Evolutionary conservation across 2,329 filamentous ascomycete genomes (phyloP).

Genomic region (Cordyceps tenuipes): DNA sequence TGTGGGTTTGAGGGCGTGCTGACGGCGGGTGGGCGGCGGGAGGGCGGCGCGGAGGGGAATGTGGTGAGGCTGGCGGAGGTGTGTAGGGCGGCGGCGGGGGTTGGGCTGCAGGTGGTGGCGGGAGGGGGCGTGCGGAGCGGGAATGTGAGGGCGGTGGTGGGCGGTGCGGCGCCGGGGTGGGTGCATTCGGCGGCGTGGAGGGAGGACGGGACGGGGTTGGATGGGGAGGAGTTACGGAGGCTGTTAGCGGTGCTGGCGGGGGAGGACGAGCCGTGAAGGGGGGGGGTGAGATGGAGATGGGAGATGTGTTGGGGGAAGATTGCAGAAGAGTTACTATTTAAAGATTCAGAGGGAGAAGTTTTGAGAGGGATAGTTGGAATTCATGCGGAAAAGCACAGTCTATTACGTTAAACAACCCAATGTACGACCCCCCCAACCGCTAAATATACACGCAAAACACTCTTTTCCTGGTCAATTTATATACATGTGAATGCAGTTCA

Average conservation of each 20-base stretch:
- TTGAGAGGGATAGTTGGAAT: neutral
- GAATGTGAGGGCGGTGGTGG: conserved; percentile 28
- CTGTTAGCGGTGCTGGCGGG: neutral
- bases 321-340: neutral
- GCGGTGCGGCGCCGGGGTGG: conserved; percentile 21
- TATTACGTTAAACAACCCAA: neutral
- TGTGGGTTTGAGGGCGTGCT: conserved; percentile 44
- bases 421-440: neutral
- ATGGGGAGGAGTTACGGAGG: conserved; percentile 20
- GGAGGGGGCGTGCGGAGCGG: conserved; percentile 41
- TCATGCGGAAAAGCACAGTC: neutral
- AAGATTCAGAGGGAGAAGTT: neutral
- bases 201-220: conserved; percentile 16
- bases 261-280: neutral
- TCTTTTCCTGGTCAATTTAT: neutral
- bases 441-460: neutral
- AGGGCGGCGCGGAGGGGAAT: conserved; percentile 32
- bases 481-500: neutral
- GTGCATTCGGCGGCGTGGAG: conserved; percentile 41
- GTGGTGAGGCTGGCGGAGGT: conserved; percentile 25
- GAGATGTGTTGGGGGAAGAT: neutral
- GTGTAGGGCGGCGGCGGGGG: conserved; percentile 13
- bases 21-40: conserved; percentile 40
- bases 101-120: conserved; percentile 38
- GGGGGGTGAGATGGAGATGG: neutral